Conservation (phyloP, 2,329 filamentous ascomycete genomes). For the Graphilbum sp. region DNA sequence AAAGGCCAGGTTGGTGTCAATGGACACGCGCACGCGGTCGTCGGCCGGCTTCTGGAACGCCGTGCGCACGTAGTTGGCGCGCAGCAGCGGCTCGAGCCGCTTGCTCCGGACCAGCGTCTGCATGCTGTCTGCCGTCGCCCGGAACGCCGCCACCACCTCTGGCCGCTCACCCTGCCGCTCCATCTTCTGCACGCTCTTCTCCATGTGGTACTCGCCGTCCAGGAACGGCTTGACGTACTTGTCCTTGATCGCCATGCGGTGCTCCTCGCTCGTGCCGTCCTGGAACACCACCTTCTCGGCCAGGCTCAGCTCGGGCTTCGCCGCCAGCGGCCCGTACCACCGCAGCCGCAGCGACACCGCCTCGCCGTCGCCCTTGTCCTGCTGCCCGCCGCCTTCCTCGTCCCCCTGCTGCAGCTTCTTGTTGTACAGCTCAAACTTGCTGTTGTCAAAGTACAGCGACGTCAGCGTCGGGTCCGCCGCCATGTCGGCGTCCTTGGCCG, state of each 20-base stretch:
- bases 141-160: slow-evolving; percentile 51
- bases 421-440: slow-evolving; percentile 70
- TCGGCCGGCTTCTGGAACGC: slow-evolving; percentile 95
- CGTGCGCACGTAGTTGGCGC: slow-evolving; percentile 85
- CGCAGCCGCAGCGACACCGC: slow-evolving; percentile 72
- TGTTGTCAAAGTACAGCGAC: slow-evolving; percentile 89
- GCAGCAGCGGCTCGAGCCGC: slow-evolving; percentile 65
- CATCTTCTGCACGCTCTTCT: slow-evolving; percentile 80
- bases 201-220: slow-evolving; percentile 75
- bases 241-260: slow-evolving; percentile 73
- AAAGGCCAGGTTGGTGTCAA: slow-evolving; percentile 83
- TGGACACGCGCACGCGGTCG: slow-evolving; percentile 74
- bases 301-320: slow-evolving; percentile 64
- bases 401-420: slow-evolving; percentile 68
- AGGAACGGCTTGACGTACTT: slow-evolving; percentile 87
- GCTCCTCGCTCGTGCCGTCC: slow-evolving; percentile 62
- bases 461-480: slow-evolving; percentile 80
- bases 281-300: slow-evolving; percentile 80
- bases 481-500: slow-evolving; percentile 66
- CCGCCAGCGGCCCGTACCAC: slow-evolving; percentile 76
- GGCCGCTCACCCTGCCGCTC: slow-evolving; percentile 55
- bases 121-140: slow-evolving; percentile 56
- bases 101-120: slow-evolving; percentile 65
- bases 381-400: slow-evolving; percentile 49
- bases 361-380: slow-evolving; percentile 52